Evolutionary conservation across 148 eudicot species (phyloP), one percentile per base, ranked within the genome.

Genomic region (Persicaria maculosa): DNA sequence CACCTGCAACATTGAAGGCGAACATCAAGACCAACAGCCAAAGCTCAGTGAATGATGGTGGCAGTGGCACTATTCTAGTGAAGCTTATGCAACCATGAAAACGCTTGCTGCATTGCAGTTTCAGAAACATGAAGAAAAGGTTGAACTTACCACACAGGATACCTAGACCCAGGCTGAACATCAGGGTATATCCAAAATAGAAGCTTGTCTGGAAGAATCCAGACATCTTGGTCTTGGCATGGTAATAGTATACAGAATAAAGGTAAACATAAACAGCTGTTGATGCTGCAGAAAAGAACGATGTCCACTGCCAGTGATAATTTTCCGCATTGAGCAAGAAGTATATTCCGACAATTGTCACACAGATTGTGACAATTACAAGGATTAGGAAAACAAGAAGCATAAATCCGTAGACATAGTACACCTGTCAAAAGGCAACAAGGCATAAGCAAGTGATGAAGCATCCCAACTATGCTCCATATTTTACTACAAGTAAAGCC

Each of bases 161-260:
- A 50, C 93, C 97, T 72, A 91, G 77, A 36, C 97, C 97, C 73
- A 91, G 88, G 73, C 97, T 87, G 78, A 91, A 88, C 97, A 91
- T 91, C 81, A 85, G 77, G 0, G 93, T 91, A 78, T 91, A 91
- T 47, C 97, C 93, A 67, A 93, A 93, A 79, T 93, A 93, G 83
- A 93, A 93, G 92, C 98, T 93, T 72, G 98, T 93, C 80, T 93
- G 98, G 84, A 93, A 93, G 90, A 93, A 93, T 67, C 97, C 97
- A 10, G 88, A 91, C 97, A 91, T 91, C 86, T 91, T 91, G 14
- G 97, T 93, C 88, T 93, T 93, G 78, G 85, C 89, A 65, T 84
- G 86, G 81, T 84, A 93, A 86, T 93, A 93, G 72, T 93, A 93
- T 67, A 91, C 79, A 7, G 98, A 93, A 73, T 93, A 93, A 80